Base-by-base conservation (phyloP, 1,284 basidiomycete species). In the Puccinia hordei region DNA sequence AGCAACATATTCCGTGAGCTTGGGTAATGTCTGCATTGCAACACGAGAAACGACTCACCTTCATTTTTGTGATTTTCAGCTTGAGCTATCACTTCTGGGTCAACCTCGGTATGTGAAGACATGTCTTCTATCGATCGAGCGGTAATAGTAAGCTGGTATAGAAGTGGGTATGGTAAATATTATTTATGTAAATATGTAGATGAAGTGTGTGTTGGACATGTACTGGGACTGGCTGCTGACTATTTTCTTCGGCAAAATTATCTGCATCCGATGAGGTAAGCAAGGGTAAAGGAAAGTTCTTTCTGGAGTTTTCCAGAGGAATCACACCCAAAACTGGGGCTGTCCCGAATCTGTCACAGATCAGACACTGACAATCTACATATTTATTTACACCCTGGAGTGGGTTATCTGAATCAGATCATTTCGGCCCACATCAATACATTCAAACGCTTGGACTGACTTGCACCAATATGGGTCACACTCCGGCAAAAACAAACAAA, bases 41-140 rank as follows among this genome's bases (percentile, higher is more conserved):
- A 30, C 9, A 59, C n/a, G 10, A 41, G 4, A 12, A 66, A 6
- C 41, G 15, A 38, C 63, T 66, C 38, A 63, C 73, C 73, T 61
- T 61, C 27, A 61, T 57, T 46, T 46, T 74, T 74, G 27, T 59
- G 53, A 30, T 35, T 35, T 22, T 74, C 73, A n/a, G 73, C 73
- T 74, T 74, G 30, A 44, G 73, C 57, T 74, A 27, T 74, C 2
- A 74, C 27, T 38, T 74, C 33, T 2, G 73, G 73, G 15, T 71
- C 68, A 22, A 71, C 68, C 2, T 71, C 68, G 4, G 30, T 27
- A n/a, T 17, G 57, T 10, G 57, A 59, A 30, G 57, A 59, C 57
- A 59, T 59, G 2, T 49, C 17, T 49, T 59, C 27, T 4, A n/a
- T n/a, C 12, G 55, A n/a, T 27, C 55, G 24, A 57, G 17, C 19